Evolutionary conservation across 306 rosid species (phyloP).

Genomic region (Prinsepia uniflora): DNA sequence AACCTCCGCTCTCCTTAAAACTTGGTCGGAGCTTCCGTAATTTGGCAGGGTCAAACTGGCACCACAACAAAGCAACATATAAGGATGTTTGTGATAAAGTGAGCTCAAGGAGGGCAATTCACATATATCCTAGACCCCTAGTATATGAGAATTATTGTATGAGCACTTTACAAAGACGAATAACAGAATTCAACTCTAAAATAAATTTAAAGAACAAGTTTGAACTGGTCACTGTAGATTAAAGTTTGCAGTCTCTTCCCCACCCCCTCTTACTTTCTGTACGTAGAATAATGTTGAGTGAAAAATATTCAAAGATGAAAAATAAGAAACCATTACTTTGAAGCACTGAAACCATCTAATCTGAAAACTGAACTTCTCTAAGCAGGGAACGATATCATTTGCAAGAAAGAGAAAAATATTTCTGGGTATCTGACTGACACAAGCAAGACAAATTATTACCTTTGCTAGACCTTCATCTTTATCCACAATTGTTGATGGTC

Average conservation of each 20-base stretch:
- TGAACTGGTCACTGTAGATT: not conserved
- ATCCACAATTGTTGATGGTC: slow-evolving; percentile 67
- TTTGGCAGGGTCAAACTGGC: slow-evolving; percentile 89
- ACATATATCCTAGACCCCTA: not conserved
- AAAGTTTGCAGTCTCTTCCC: not conserved
- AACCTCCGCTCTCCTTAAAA: slow-evolving; percentile 88
- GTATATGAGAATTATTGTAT: not conserved
- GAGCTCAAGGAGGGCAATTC: slow-evolving; percentile 1
- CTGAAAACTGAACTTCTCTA: not conserved
- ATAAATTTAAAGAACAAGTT: not conserved
- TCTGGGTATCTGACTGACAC: not conserved
- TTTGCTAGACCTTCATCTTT: slow-evolving; percentile 93
- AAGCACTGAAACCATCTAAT: not conserved
- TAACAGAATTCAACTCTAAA: not conserved
- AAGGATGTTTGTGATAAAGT: not conserved
- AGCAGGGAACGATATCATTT: not conserved
- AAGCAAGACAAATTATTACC: slow-evolving; percentile 39
- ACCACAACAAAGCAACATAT: slow-evolving; percentile 24
- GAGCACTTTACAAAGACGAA: not conserved
- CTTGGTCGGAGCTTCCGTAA: slow-evolving; percentile 95
- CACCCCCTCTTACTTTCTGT: not conserved
- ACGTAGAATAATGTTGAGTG: not conserved
- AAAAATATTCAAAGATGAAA: not conserved
- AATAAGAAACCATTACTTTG: not conserved
- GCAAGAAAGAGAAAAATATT: not conserved